These are phyloP conservation scores for Aspergillus steynii DNA, from an alignment of 495 filamentous ascomycete genomes.

Conservation along the genomic window DNA sequence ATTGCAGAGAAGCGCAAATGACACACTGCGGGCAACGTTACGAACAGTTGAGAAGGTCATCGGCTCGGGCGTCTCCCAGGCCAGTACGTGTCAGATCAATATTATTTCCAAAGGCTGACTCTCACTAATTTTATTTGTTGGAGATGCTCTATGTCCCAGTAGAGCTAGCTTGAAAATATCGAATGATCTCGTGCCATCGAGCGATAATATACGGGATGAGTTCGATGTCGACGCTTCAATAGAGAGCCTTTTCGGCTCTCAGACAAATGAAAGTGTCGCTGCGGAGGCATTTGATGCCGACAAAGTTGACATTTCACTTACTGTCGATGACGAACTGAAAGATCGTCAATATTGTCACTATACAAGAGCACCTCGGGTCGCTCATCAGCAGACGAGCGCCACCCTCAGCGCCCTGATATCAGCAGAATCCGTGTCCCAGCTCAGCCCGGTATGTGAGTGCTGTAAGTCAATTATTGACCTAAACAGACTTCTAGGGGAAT, in stretches of 20 bases:
- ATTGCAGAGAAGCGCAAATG: slow-evolving; percentile 15
- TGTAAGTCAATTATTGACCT: neutral
- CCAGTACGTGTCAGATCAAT: slow-evolving; percentile 8
- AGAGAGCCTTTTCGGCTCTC: no score
- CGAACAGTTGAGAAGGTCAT: slow-evolving; percentile 14
- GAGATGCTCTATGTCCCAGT: neutral
- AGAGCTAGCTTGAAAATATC: neutral
- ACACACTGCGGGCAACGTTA: slow-evolving; percentile 8
- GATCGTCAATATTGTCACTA: no score
- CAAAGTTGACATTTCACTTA: no score
- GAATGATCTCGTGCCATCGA: no score
- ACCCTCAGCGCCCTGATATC: neutral
- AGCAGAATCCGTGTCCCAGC: neutral
- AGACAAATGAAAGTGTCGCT: no score
- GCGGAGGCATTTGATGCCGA: no score
- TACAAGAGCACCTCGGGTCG: no score
- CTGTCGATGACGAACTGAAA: no score
- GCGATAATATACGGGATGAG: no score
- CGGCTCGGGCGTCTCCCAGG: slow-evolving; percentile 9
- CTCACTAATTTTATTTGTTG: neutral
- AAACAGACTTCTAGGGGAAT: slow-evolving; percentile 14
- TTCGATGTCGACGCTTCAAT: no score
- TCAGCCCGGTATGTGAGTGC: neutral
- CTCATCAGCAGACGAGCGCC: neutral
- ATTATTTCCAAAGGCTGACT: neutral